These are phyloP conservation scores for Zygoascus flipseniorum DNA, from an alignment of 805 yeast species.

Conservation along the genomic window DNA sequence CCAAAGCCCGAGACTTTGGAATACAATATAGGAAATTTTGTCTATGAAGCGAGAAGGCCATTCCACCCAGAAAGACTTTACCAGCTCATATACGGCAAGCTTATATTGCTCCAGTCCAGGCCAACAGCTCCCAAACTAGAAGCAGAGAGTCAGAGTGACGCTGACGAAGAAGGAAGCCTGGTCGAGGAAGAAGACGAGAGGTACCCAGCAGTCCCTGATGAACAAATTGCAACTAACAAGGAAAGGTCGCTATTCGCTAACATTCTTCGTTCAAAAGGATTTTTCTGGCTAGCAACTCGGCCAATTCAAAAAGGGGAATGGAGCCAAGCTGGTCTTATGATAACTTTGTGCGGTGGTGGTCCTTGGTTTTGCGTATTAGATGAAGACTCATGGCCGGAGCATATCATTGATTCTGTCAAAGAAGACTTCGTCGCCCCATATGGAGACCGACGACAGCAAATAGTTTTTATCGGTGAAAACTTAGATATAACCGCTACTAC, in stretches of 20 bases:
- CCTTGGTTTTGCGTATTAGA: conserved; percentile 36
- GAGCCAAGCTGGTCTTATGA: conserved; percentile 38
- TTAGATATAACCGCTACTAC: conserved; percentile 27
- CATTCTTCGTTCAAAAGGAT: conserved; percentile 36
- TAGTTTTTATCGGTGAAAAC: conserved; percentile 38
- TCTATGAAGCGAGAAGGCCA: conserved; percentile 35
- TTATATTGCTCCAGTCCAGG: conserved; percentile 20
- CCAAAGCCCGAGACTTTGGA: conserved; percentile 42
- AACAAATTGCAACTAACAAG: conserved; percentile 28
- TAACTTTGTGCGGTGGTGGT: conserved; percentile 35
- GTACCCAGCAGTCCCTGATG: conserved; percentile 1
- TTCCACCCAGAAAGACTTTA: conserved; percentile 39
- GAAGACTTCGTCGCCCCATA: conserved; percentile 32
- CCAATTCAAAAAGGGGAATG: conserved; percentile 36
- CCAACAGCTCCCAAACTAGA: conserved; percentile 5
- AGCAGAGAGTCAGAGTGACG: conserved; percentile 9
- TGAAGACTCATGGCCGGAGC: conserved; percentile 28
- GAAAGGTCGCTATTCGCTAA: conserved; percentile 31
- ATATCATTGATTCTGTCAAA: conserved; percentile 24
- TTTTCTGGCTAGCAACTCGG: conserved; percentile 39
- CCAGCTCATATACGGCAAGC: conserved; percentile 31
- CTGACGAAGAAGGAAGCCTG: background rate
- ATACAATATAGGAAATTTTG: conserved; percentile 38
- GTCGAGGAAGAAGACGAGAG: conserved; percentile 4
- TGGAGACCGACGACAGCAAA: conserved; percentile 40